Conservation (phyloP, 78 protist species). For the Planoprotostelium fungivorum region DNA sequence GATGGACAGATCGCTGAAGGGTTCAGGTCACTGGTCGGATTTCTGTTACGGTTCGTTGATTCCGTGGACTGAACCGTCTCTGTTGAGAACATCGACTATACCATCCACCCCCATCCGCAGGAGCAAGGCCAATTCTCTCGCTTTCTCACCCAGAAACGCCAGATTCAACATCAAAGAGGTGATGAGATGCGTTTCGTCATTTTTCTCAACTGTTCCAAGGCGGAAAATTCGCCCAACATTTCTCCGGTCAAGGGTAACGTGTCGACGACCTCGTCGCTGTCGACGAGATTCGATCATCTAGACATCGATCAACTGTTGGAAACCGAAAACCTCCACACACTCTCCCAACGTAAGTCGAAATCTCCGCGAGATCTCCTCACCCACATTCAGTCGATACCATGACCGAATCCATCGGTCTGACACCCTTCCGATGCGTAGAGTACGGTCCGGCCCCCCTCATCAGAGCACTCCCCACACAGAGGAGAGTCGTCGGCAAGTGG, state of each 20-base stretch:
- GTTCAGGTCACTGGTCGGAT: not conserved
- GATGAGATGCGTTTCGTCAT: too few relatives aligned
- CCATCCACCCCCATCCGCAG: too few relatives aligned
- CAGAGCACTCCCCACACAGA: not conserved
- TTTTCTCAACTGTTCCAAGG: too few relatives aligned
- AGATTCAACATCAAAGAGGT: not conserved
- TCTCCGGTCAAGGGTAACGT: too few relatives aligned
- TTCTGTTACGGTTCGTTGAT: not conserved
- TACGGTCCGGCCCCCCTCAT: not conserved
- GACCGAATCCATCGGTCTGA: not conserved
- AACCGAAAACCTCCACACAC: too few relatives aligned
- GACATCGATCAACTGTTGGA: too few relatives aligned
- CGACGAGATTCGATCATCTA: too few relatives aligned
- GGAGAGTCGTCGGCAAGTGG: not conserved
- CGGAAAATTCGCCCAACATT: too few relatives aligned
- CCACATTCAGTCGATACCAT: not conserved
- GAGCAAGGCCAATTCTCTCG: too few relatives aligned
- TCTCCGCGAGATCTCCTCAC: not conserved
- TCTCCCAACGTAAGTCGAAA: too few relatives aligned
- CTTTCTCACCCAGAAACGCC: not conserved
- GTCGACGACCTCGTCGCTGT: too few relatives aligned
- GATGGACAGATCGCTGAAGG: not conserved
- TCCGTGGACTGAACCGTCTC: not conserved
- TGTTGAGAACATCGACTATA: not conserved
- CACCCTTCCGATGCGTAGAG: not conserved